Conservation (phyloP, 2,329 filamentous ascomycete genomes). For the Penicillium italicum region DNA sequence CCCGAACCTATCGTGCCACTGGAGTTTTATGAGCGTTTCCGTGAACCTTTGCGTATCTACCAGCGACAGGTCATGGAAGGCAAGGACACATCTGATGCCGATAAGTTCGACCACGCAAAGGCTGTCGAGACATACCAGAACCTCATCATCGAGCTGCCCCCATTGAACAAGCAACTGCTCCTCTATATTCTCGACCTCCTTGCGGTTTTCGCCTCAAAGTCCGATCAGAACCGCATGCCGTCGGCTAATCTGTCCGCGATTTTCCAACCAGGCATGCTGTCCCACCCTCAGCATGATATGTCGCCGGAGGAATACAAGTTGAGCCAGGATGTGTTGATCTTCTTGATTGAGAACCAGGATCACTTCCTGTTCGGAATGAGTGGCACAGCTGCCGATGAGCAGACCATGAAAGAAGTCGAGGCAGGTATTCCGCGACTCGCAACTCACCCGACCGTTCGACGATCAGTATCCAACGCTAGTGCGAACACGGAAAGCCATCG, state of each 20-base stretch:
- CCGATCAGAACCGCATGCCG: conserved; percentile 95
- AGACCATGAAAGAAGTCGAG: conserved; percentile 64
- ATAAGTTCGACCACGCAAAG: conserved; percentile 67
- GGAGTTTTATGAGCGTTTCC: conserved; percentile 87
- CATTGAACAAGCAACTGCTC: conserved; percentile 86
- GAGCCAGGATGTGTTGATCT: conserved; percentile 95
- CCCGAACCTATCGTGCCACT: conserved; percentile 95
- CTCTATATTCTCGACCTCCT: conserved; percentile 94
- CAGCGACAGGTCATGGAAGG: conserved; percentile 67
- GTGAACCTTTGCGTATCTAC: conserved; percentile 71
- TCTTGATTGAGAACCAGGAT: conserved; percentile 97
- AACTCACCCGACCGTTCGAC: conserved; percentile 55
- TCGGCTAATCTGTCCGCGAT: conserved; percentile 92
- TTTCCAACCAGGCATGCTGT: conserved; percentile 94
- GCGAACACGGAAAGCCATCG: conserved; percentile 82
- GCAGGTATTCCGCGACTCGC: conserved; percentile 56
- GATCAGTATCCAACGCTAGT: conserved; percentile 84
- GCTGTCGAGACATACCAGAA: conserved; percentile 82
- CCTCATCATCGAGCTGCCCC: conserved; percentile 87
- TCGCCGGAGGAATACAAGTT: conserved; percentile 87
- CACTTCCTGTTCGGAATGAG: conserved; percentile 98
- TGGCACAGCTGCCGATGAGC: conserved; percentile 94
- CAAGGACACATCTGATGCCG: conserved; percentile 65
- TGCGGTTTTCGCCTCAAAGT: conserved; percentile 94
- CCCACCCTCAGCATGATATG: conserved; percentile 93